Percentiles rank a stretch among this genome's conserved stretches.
Conservation (phyloP, 2,329 filamentous ascomycete species). For the Fusarium sp. region DNA sequence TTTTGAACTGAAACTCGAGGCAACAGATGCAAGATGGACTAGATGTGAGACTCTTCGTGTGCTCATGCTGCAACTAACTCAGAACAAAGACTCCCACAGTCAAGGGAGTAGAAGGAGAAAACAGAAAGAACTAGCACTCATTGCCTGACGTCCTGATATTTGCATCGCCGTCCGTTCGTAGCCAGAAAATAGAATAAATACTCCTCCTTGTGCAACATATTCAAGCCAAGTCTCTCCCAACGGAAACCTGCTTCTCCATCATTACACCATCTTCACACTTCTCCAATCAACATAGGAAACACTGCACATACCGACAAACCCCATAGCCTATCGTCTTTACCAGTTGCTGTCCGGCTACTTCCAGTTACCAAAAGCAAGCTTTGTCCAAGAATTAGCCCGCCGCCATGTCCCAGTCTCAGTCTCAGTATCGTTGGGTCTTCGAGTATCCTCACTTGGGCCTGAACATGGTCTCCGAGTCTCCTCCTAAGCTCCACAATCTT, state of each 20-base stretch:
- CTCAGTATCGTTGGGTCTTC: neutral
- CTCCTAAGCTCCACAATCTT: neutral
- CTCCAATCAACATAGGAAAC: neutral
- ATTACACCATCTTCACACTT: neutral
- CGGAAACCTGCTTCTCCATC: neutral
- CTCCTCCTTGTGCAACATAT: neutral
- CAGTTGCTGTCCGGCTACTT: neutral
- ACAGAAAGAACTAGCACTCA: neutral
- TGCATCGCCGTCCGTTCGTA: neutral
- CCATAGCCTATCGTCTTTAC: neutral
- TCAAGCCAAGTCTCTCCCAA: neutral
- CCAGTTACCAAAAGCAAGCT: neutral
- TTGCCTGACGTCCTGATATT: neutral
- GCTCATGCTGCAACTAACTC: neutral
- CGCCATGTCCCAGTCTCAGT: neutral
- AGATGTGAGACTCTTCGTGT: neutral
- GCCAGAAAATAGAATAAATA: neutral
- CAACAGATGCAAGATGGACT: neutral
- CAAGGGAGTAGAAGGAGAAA: neutral
- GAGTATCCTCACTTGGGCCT: neutral
- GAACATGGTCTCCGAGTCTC: neutral
- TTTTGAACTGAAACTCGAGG: conserved; percentile 6
- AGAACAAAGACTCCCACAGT: neutral
- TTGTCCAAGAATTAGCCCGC: no score
- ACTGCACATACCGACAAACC: neutral